Evolutionary conservation across 2,329 filamentous ascomycete species (phyloP), one percentile per base, ranked within the genome.

Genomic region (Fusarium tricinctum): DNA sequence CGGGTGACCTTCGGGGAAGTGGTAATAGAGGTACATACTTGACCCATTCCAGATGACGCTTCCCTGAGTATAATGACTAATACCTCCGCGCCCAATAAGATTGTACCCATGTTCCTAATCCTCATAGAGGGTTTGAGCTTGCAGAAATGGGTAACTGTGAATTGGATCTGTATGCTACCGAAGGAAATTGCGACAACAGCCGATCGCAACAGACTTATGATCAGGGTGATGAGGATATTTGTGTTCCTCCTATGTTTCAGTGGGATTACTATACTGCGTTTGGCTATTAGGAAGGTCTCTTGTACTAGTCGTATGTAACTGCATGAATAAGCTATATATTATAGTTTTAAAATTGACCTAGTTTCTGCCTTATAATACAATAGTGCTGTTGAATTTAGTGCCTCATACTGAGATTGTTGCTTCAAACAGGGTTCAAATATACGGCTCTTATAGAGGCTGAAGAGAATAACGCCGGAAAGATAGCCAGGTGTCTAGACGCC

Each of bases 221-320:
- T 28, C 19, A 6, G 5, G 4, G 0, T 3, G 7, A 10, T 20
- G 1, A 53, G 13, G 50, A 8, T 15, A 3, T 10, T 28, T 53
- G 50, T 3, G 20, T 53, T 47, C 28, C 28, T 3, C 50, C 50
- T 13, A 3, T 19, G 5, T 53, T 53, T 17, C 20, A 14, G 22
- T 46, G 40, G 50, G 40, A 46, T 26, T 53, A 35, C 20, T 53
- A 47, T 17, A 46, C 50, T 28, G 40, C 35, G 19, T 20, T 46
- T n/a, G 2, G 12, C 2, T 46, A 40, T 17, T 28, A 53, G 20
- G 40, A 33, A 20, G 50, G 1, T 47, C 2, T 20, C 26, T 17
- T 13, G 10, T 28, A 33, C 10, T 28, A 28, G 26, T 3, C 4
- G 3, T 28, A 3, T 28, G 8, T 28, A 9, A 28, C 26, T 12